Conservation (phyloP, 495 filamentous ascomycete genomes). For the Penicillium coffeae region DNA sequence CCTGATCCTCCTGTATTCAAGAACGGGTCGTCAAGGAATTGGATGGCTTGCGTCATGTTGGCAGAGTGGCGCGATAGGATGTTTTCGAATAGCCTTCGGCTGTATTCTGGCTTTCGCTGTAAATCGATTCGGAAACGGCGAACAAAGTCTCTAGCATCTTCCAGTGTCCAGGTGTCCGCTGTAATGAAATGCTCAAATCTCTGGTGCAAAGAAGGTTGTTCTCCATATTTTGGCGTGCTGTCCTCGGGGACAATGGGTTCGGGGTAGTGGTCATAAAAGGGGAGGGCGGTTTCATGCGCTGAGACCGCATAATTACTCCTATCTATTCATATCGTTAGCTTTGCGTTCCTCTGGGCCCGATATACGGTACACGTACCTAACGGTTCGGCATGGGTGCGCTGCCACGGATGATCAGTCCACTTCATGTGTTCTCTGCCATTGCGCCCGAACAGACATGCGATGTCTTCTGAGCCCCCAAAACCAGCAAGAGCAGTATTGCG, state of each 20-base stretch:
- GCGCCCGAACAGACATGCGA: slow-evolving; percentile 40
- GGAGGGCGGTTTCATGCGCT: slow-evolving; percentile 8
- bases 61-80: slow-evolving; percentile 21
- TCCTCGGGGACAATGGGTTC: slow-evolving; percentile 9
- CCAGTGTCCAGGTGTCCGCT: slow-evolving; percentile 15
- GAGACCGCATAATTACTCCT: slow-evolving; percentile 11
- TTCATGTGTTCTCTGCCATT: slow-evolving; percentile 46
- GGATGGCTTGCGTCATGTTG: slow-evolving; percentile 24
- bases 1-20: slow-evolving; percentile 38
- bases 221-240: neutral
- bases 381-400: slow-evolving; percentile 19
- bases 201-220: slow-evolving; percentile 6
- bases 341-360: too few relatives aligned
- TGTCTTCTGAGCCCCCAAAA: slow-evolving; percentile 32
- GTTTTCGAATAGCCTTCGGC: slow-evolving; percentile 37
- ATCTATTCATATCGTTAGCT: slow-evolving; percentile 11
- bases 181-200: slow-evolving; percentile 18
- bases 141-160: slow-evolving; percentile 27
- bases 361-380: slow-evolving; percentile 23
- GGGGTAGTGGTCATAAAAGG: slow-evolving; percentile 23
- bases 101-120: slow-evolving; percentile 36
- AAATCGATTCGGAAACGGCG: slow-evolving; percentile 33
- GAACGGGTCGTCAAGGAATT: slow-evolving; percentile 41
- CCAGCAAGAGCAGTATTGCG: slow-evolving; percentile 46
- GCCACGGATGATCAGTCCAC: slow-evolving; percentile 35